Evolutionary conservation across 306 rosid species (phyloP).

Genomic region (Cicer pinnatifidum): DNA sequence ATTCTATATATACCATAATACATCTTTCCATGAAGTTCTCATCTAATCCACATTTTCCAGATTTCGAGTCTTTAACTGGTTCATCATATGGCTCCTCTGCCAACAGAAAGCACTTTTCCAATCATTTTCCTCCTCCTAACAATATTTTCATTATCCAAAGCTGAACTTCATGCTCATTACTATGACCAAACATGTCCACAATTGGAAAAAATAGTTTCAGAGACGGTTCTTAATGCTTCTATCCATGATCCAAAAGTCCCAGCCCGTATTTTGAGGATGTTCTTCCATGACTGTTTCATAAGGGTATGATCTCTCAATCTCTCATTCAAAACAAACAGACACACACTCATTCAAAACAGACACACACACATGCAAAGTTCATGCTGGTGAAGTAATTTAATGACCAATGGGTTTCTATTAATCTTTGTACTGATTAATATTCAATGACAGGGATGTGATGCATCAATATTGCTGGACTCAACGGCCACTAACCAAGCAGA

Average conservation of each 20-base stretch:
- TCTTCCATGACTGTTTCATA: constrained; percentile 86
- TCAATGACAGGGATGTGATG: constrained; percentile 72
- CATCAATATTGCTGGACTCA: constrained; percentile 73
- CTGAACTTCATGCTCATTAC: constrained; percentile 52
- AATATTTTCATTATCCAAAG: constrained; percentile 47
- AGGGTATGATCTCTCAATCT: constrained; percentile 58
- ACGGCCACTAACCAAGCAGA: constrained; percentile 65
- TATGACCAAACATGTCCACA: constrained; percentile 68
- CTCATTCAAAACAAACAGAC: constrained; percentile 8
- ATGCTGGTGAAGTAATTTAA: constrained; percentile 20
- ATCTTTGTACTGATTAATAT: not conserved
- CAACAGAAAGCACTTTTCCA: constrained; percentile 37
- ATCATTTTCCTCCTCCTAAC: constrained; percentile 45
- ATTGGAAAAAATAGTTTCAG: constrained; percentile 62
- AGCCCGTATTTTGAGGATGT: constrained; percentile 76
- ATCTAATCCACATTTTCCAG: constrained; percentile 23
- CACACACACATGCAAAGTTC: not conserved
- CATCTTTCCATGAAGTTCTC: constrained; percentile 38
- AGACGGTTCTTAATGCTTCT: constrained; percentile 63
- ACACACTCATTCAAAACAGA: not conserved
- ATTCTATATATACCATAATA: constrained; percentile 42
- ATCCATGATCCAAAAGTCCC: constrained; percentile 73
- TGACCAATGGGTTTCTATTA: not conserved
- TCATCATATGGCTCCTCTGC: constrained; percentile 49
- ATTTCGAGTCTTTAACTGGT: not conserved